Evolutionary conservation across 2,329 filamentous ascomycete genomes (phyloP).

Genomic region (Lasiodiplodia sp.): DNA sequence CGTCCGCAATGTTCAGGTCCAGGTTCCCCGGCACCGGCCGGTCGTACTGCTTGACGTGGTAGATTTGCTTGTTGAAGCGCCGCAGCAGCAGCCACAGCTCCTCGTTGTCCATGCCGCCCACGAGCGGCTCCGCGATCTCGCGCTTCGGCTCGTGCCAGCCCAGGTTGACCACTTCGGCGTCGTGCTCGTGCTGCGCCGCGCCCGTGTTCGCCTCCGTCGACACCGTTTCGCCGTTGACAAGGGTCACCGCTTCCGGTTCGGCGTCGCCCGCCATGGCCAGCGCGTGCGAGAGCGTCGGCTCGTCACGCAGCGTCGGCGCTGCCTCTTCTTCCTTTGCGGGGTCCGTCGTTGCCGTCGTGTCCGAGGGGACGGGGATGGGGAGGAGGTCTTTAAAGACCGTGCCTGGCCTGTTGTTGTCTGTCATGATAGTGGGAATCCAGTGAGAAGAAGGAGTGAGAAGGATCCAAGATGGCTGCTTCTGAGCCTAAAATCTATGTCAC

Average conservation of each 20-base stretch:
- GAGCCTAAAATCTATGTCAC: neutral
- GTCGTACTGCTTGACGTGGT: slow-evolving; percentile 73
- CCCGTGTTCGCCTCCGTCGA: slow-evolving; percentile 49
- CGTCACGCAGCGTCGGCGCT: slow-evolving; percentile 45
- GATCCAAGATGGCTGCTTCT: neutral
- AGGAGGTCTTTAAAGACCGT: slow-evolving; percentile 47
- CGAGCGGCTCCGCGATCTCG: slow-evolving; percentile 65
- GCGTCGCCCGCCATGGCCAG: slow-evolving; percentile 55
- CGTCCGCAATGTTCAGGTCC: slow-evolving; percentile 80
- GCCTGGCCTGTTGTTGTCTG: slow-evolving; percentile 30
- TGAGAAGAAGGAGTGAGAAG: neutral
- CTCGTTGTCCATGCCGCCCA: slow-evolving; percentile 74
- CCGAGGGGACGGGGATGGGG: slow-evolving; percentile 43
- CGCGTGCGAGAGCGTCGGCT: slow-evolving; percentile 56
- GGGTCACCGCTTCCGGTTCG: slow-evolving; percentile 31
- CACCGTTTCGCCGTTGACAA: no score
- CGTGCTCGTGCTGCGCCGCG: slow-evolving; percentile 50
- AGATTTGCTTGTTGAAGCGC: slow-evolving; percentile 79
- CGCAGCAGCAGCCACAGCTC: slow-evolving; percentile 75
- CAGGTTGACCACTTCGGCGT: slow-evolving; percentile 66
- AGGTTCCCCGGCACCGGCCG: slow-evolving; percentile 69
- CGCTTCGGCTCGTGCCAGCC: slow-evolving; percentile 72
- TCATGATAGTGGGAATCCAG: neutral
- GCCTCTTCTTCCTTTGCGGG: slow-evolving; percentile 33
- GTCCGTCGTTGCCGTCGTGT: slow-evolving; percentile 34